These are phyloP conservation scores for Lignosus rhinocerotis DNA, from an alignment of 1,284 basidiomycete species.

Conservation along the genomic window DNA sequence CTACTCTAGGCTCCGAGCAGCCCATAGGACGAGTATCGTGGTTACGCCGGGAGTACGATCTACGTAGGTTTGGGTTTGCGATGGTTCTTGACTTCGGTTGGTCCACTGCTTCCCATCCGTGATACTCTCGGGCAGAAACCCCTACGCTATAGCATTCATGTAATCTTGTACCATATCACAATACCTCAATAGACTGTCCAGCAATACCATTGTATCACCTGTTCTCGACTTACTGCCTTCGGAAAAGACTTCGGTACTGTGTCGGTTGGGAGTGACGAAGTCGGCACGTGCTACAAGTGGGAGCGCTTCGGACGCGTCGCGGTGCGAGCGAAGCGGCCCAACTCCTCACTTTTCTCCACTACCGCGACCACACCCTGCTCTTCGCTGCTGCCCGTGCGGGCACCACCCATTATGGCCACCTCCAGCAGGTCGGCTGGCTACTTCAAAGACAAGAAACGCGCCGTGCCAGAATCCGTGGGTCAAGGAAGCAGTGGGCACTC, in stretches of 20 bases:
- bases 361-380: slow-evolving; percentile 10
- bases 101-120: slow-evolving; percentile 34
- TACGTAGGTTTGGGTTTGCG: slow-evolving; percentile 69
- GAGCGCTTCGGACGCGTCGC: slow-evolving; percentile 25
- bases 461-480: slow-evolving; percentile 38
- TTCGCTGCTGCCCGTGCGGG: slow-evolving; percentile 15
- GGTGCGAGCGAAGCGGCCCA: slow-evolving; percentile 13
- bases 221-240: background rate
- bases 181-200: background rate
- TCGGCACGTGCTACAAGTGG: slow-evolving; percentile 16
- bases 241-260: background rate
- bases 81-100: slow-evolving; percentile 73
- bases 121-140: background rate
- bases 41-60: slow-evolving; percentile 61
- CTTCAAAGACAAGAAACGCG: slow-evolving; percentile 29
- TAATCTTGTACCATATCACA: slow-evolving; percentile 11
- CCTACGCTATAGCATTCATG: slow-evolving; percentile 2
- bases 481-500: slow-evolving; percentile 27
- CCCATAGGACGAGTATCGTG: slow-evolving; percentile 24
- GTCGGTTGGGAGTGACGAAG: slow-evolving; percentile 13
- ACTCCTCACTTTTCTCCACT: slow-evolving; percentile 5
- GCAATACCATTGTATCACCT: background rate
- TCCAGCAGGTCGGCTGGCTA: slow-evolving; percentile 21
- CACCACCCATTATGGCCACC: slow-evolving; percentile 27
- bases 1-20: background rate